A percentile compares a stretch with the other conserved stretches of the same genome.
phyloP scores from a whole-genome alignment of 2,329 filamentous ascomycete genomes.

The Cladobotryum mycophilum region DNA sequence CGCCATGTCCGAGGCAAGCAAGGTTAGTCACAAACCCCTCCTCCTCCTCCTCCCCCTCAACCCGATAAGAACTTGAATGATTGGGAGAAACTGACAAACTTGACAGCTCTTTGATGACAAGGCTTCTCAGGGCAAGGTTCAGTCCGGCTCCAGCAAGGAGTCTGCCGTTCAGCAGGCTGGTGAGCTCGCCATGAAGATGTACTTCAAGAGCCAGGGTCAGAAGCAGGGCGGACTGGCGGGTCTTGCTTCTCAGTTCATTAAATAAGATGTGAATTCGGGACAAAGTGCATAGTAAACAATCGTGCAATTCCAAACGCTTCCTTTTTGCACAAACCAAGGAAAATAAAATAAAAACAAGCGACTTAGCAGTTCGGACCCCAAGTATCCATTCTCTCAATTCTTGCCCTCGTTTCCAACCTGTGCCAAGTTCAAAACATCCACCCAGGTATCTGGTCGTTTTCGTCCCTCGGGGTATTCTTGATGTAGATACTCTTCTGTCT shows the following conservation, averaged over 20 bases:
- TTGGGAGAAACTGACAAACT: neutral
- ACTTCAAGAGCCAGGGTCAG: slow-evolving; percentile 67
- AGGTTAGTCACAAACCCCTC: slow-evolving; percentile 40
- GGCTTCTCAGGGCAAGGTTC: slow-evolving; percentile 45
- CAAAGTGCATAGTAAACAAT: too few species aligned
- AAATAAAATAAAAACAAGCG: too few species aligned
- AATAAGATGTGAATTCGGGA: neutral
- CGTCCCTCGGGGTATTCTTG: slow-evolving; percentile 42
- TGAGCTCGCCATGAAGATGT: slow-evolving; percentile 87
- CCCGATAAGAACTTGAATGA: neutral
- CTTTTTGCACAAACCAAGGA: too few species aligned
- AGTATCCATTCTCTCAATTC: neutral
- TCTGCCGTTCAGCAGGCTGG: slow-evolving; percentile 71
- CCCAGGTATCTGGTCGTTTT: slow-evolving; percentile 47
- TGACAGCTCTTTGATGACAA: slow-evolving; percentile 54
- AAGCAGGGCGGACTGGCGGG: slow-evolving; percentile 35
- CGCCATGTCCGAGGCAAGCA: slow-evolving; percentile 82
- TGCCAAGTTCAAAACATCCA: slow-evolving; percentile 44
- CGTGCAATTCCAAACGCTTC: too few species aligned
- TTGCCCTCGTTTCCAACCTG: slow-evolving; percentile 7
- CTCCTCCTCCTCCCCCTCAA: neutral
- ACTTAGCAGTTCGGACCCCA: neutral
- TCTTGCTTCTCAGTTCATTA: slow-evolving; percentile 44
- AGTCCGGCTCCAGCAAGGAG: slow-evolving; percentile 66
- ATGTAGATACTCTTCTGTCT: slow-evolving; percentile 51